Evolutionary conservation across 2,329 filamentous ascomycete genomes (phyloP).

Genomic region (Penicillium glabrum): DNA sequence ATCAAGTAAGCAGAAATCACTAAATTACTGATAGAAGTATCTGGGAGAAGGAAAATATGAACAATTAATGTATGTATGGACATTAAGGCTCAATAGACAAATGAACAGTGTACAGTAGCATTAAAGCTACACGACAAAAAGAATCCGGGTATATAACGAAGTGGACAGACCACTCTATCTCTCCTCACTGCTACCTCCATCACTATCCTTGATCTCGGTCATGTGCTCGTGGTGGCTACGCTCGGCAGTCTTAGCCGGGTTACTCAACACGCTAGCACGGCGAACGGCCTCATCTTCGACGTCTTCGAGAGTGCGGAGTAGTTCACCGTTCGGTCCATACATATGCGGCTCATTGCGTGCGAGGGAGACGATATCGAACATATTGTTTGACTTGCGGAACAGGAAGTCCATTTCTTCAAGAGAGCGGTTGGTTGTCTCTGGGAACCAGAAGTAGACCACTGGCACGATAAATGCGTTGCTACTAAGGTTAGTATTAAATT

Average conservation of each 20-base stretch:
- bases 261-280: conserved; percentile 29
- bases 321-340: conserved; percentile 59
- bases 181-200: conserved; percentile 12
- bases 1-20: no score
- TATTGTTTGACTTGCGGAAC: conserved; percentile 56
- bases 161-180: neutral
- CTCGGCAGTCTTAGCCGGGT: conserved; percentile 10
- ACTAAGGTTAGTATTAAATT: neutral
- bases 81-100: neutral
- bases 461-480: conserved; percentile 58
- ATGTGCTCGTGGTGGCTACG: conserved; percentile 13
- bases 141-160: neutral
- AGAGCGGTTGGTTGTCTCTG: conserved; percentile 59
- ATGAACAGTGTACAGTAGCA: neutral
- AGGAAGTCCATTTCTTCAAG: conserved; percentile 71
- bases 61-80: no score
- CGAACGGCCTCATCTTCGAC: conserved; percentile 42
- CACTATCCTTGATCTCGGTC: conserved; percentile 16
- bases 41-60: no score
- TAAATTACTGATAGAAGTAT: no score
- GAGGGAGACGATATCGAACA: conserved; percentile 52
- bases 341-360: conserved; percentile 55
- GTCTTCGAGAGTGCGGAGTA: conserved; percentile 54
- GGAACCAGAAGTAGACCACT: conserved; percentile 61
- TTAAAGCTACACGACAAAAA: neutral